These are phyloP conservation scores for Escallonia rubra DNA, from an alignment of 129 eudicot species.

Conservation along the genomic window DNA sequence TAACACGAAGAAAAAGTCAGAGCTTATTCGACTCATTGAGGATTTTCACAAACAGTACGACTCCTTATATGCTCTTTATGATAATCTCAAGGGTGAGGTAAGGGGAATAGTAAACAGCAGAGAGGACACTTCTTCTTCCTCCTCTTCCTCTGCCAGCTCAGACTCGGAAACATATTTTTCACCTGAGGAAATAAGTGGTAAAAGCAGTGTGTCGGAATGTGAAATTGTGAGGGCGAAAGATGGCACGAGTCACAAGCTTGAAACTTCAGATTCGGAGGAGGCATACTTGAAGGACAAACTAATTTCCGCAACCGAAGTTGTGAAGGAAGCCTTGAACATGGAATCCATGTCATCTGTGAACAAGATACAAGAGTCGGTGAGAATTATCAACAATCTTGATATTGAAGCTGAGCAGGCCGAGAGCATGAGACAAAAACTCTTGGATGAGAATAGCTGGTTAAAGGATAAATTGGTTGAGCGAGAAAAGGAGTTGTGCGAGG, in stretches of 20 bases:
- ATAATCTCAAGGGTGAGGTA: slow-evolving; percentile 39
- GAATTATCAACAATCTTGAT: not conserved
- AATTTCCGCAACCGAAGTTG: slow-evolving; percentile 40
- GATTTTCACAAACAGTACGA: slow-evolving; percentile 60
- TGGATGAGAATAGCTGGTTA: slow-evolving; percentile 21
- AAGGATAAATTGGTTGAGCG: slow-evolving; percentile 29
- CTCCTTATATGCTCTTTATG: slow-evolving; percentile 43
- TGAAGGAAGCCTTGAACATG: slow-evolving; percentile 19
- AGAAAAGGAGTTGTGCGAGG: slow-evolving; percentile 24
- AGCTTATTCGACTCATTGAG: slow-evolving; percentile 45
- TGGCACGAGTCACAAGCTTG: not conserved
- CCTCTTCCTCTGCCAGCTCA: slow-evolving; percentile 29
- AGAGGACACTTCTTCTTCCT: slow-evolving; percentile 29
- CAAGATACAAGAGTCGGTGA: slow-evolving; percentile 1
- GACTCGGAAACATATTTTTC: slow-evolving; percentile 42
- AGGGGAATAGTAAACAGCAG: slow-evolving; percentile 17
- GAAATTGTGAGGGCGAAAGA: slow-evolving; percentile 6
- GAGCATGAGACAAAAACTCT: slow-evolving; percentile 17
- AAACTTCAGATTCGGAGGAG: slow-evolving; percentile 27
- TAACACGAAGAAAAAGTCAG: slow-evolving; percentile 35
- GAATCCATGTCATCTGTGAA: slow-evolving; percentile 21
- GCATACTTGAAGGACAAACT: slow-evolving; percentile 23
- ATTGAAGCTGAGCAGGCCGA: slow-evolving; percentile 14
- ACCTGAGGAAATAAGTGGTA: slow-evolving; percentile 20
- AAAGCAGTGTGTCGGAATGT: slow-evolving; percentile 15